These are phyloP conservation scores for Saccharomycopsis fermentans DNA, from an alignment of 805 yeast genomes.

Conservation along the genomic window DNA sequence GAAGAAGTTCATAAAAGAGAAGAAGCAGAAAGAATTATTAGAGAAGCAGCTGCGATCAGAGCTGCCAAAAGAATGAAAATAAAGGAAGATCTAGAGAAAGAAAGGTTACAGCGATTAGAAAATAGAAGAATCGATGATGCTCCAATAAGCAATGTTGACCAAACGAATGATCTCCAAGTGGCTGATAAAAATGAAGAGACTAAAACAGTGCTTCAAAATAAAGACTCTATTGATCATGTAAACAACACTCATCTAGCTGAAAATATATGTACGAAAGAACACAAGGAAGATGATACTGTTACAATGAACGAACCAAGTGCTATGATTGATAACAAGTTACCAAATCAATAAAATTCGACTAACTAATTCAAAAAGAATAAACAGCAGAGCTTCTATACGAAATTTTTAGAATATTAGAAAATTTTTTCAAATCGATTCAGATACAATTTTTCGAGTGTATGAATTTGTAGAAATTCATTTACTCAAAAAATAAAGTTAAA, in stretches of 20 bases:
- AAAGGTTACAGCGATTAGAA: neutral
- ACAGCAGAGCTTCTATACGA: neutral
- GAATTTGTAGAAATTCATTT: no score
- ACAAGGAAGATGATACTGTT: neutral
- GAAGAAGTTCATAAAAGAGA: constrained; percentile 31
- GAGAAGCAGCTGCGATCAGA: constrained; percentile 16
- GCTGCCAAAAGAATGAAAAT: constrained; percentile 17
- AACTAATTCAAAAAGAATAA: neutral
- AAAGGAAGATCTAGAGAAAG: constrained; percentile 8
- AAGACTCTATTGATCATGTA: no score
- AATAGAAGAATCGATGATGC: neutral
- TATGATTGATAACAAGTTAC: neutral
- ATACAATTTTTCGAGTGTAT: neutral
- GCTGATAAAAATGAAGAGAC: neutral
- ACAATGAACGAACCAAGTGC: neutral
- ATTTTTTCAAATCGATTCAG: neutral
- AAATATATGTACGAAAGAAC: neutral
- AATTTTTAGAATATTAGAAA: neutral
- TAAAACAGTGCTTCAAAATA: no score
- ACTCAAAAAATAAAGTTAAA: no score
- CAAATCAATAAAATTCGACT: neutral
- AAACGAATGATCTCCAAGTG: neutral
- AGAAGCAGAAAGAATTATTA: constrained; percentile 11
- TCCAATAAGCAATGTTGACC: neutral
- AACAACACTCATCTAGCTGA: neutral